These are phyloP conservation scores for Alnus glutinosa DNA, from an alignment of 306 rosid genomes.

Conservation along the genomic window DNA sequence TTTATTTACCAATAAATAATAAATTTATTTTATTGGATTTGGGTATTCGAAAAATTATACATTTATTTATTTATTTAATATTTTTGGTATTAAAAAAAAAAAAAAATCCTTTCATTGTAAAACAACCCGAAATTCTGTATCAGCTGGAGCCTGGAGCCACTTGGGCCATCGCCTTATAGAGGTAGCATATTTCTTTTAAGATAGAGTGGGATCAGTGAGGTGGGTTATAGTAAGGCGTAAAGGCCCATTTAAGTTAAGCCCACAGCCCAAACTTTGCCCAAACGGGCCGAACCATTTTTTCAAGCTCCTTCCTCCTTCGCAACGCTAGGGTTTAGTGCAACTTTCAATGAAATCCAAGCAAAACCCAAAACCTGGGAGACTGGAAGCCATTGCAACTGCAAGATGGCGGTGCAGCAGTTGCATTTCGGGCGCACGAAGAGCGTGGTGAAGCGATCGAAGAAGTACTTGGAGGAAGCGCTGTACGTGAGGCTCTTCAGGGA, in stretches of 20 bases:
- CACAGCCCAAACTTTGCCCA: neutral
- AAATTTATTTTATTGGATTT: too few relatives aligned
- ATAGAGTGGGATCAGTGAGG: too few relatives aligned
- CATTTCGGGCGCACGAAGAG: conserved; percentile 56
- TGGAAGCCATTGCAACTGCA: neutral
- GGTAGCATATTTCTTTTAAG: too few relatives aligned
- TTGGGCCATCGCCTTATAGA: too few relatives aligned
- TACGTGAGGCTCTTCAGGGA: conserved; percentile 71
- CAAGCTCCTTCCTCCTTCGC: neutral
- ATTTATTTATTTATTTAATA: too few relatives aligned
- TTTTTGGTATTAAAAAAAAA: too few relatives aligned
- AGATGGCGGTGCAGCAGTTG: conserved; percentile 62
- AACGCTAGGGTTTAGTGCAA: conserved; percentile 33
- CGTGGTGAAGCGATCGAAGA: conserved; percentile 64
- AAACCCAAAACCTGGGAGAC: conserved; percentile 14
- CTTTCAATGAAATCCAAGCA: neutral
- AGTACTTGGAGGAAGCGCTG: conserved; percentile 78
- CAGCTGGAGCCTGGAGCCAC: too few relatives aligned
- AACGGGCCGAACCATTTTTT: neutral
- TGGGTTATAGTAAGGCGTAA: too few relatives aligned
- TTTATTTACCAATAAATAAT: too few relatives aligned
- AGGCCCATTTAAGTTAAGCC: neutral
- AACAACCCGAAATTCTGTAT: too few relatives aligned
- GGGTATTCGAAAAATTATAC: too few relatives aligned
- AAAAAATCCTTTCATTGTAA: too few relatives aligned